Evolutionary conservation across 208 protist genomes (phyloP).

Genomic region (Borovskyia barvae): DNA sequence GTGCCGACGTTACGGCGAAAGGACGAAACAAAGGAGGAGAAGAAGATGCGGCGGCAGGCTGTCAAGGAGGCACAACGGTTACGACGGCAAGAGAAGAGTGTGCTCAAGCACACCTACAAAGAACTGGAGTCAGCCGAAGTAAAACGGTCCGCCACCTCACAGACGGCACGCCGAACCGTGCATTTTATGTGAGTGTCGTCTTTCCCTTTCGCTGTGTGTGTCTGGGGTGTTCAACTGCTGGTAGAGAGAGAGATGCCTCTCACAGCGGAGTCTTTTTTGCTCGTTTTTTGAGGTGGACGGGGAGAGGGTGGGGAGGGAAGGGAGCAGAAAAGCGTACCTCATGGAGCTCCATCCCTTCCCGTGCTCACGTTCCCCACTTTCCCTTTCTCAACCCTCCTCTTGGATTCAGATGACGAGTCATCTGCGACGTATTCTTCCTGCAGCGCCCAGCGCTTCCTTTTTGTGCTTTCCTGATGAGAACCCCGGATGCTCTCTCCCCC

Average conservation of each 20-base stretch:
- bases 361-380: no score
- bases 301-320: no score
- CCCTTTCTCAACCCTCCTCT: not conserved
- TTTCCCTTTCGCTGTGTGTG: slow-evolving; percentile 4
- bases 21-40: slow-evolving; percentile 84
- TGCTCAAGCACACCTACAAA: slow-evolving; percentile 78
- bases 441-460: not conserved
- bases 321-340: no score
- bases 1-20: slow-evolving; percentile 38
- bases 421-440: no score
- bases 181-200: slow-evolving; percentile 46
- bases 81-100: slow-evolving; percentile 74
- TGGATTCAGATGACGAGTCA: not conserved
- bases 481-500: not conserved
- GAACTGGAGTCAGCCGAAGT: slow-evolving; percentile 62
- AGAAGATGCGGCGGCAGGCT: slow-evolving; percentile 71
- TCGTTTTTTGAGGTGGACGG: no score
- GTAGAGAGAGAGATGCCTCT: no score
- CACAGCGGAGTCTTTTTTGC: no score
- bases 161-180: slow-evolving; percentile 47
- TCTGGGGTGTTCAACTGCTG: no score
- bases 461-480: no score
- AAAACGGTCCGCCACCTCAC: slow-evolving; percentile 34
- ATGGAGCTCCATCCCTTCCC: no score
- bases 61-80: slow-evolving; percentile 77